Conservation (phyloP, 176 grass and related monocot species). For the Stipa capillata region DNA sequence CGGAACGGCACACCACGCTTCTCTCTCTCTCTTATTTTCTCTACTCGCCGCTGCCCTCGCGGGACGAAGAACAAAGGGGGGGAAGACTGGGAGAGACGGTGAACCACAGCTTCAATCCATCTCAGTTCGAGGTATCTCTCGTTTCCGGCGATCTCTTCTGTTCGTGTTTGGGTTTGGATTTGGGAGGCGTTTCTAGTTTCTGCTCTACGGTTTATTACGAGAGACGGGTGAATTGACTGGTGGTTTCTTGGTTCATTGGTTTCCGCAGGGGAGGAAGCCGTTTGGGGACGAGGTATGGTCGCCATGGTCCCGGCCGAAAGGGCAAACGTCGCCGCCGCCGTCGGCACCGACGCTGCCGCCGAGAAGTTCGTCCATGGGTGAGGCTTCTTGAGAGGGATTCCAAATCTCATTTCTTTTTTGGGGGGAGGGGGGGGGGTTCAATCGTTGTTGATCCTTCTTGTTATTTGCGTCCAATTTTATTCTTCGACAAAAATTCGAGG, state of each 20-base stretch:
- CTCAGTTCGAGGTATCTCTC: neutral
- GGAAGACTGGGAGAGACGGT: neutral
- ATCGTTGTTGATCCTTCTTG: neutral
- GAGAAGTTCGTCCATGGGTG: constrained; percentile 27
- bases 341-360: constrained; percentile 6
- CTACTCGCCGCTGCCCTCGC: neutral
- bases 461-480: neutral
- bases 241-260: neutral
- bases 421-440: too few species aligned
- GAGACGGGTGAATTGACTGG: neutral
- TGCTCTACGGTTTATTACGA: neutral
- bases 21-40: neutral
- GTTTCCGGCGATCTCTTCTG: neutral
- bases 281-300: neutral
- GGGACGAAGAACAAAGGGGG: neutral
- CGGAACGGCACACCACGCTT: constrained; percentile 7
- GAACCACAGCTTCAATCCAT: neutral
- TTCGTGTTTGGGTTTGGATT: too few species aligned
- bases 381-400: neutral
- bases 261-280: neutral
- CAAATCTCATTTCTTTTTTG: neutral
- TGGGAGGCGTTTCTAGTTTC: neutral
- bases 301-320: constrained; percentile 20
- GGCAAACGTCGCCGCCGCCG: constrained; percentile 8
- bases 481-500: too few species aligned